Evolutionary conservation across 2,329 filamentous ascomycete genomes (phyloP), one percentile per base, ranked within the genome.

Genomic region (Sclerotinia trifoliorum): DNA sequence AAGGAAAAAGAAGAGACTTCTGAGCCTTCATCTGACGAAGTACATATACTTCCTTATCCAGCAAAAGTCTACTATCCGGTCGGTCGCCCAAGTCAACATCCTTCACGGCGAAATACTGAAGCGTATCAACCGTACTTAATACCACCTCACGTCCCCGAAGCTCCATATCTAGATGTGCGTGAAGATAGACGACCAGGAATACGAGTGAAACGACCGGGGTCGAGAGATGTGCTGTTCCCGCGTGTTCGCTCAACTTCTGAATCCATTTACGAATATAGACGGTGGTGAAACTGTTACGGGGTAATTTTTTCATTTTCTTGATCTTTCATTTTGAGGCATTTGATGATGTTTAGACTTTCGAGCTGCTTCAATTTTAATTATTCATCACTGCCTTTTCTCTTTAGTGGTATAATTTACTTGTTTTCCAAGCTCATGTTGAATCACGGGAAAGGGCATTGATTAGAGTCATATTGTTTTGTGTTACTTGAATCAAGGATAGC

Each of bases 211-310:
- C 21, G 26, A n/a, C 57, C 65, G 55, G 57, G 65, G 1, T 17
- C 57, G 19, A 32, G 57, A 39, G 57, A 46, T 7, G 57, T 63
- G 5, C 21, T 21, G 21, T 63, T 67, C 42, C 65, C 65, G 21
- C 65, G n/a, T 26, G 26, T 51, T 39, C 57, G 57, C 2, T 67
- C 57, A 42, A 26, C 10, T 10, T 67, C 65, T 4, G 57, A 67
- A 39, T 67, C 57, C 21, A 10, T 67, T 44, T 54, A 67, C 39
- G 65, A 67, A 67, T 67, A 67, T 63, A 51, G 58, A 24, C 49
- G 24, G 8, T 65, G 62, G 62, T 65, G 39, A 44, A 26, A 61
- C 19, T 35, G 3, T 32, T 11, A 19, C 3, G 13, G 13, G 21
- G 3, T 11, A 4, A n/a, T 35, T 2, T 6, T 61, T 60, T 49